These are phyloP conservation scores for Pyrrhoderma lamaoense DNA, from an alignment of 1,284 basidiomycete species.

Conservation along the genomic window DNA sequence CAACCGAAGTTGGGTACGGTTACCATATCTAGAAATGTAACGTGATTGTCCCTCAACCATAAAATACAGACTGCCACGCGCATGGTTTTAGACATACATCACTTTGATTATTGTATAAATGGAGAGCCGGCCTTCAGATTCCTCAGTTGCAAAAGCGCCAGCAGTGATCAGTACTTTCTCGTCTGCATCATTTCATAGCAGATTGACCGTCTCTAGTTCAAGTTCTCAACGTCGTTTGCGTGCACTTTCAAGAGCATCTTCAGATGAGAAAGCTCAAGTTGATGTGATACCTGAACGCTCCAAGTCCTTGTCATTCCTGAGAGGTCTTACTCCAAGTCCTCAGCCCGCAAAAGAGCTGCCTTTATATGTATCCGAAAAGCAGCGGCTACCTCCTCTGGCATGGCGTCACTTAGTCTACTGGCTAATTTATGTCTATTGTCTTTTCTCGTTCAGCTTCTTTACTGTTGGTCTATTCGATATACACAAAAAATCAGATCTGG, in stretches of 20 bases:
- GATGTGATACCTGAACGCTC: not conserved
- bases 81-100: not conserved
- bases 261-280: constrained; percentile 7
- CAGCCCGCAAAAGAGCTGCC: not conserved
- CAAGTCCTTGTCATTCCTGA: constrained; percentile 5
- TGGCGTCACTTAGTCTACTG: constrained; percentile 19
- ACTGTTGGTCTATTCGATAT: constrained; percentile 23
- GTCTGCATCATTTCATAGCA: constrained; percentile 15
- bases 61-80: too few relatives aligned
- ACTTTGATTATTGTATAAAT: not conserved
- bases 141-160: constrained; percentile 11
- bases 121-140: constrained; percentile 14
- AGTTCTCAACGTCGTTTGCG: constrained; percentile 15
- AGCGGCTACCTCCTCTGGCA: not conserved
- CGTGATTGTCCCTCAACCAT: too few relatives aligned
- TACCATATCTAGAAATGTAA: not conserved
- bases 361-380: constrained; percentile 5
- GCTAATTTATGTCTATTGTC: constrained; percentile 34
- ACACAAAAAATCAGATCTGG: constrained; percentile 8
- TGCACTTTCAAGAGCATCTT: constrained; percentile 8
- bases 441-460: constrained; percentile 34
- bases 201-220: constrained; percentile 10
- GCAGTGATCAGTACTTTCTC: constrained; percentile 11
- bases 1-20: not conserved
- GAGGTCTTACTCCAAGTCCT: constrained; percentile 1